Base-by-base conservation (phyloP, 1,284 basidiomycete genomes). In the Cutaneotrichosporon sp. region DNA sequence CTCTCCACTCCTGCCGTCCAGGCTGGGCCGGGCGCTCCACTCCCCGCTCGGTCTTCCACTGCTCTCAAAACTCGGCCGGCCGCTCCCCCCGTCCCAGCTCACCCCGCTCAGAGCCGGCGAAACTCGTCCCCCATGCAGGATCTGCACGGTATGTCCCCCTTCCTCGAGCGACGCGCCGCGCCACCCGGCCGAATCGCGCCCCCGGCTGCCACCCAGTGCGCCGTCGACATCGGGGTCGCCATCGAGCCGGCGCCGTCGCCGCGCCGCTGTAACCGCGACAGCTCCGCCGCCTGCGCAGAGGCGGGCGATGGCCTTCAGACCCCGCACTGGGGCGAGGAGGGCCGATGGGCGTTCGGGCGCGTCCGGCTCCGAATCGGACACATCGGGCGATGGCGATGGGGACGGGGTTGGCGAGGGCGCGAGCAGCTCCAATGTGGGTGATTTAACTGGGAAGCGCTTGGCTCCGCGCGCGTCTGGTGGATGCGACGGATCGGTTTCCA, bases 211-310 rank as follows among this genome's bases (percentile, higher is more conserved):
- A 4, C 37, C 33, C 34, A 49, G 37, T 17, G 10, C 37, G 16
- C 37, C 26, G 20, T 37, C 47, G 27, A 39, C 37, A 38, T 24
- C 37, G 14, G 47, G 47, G 19, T 49, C 37, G 19, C 46, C 41
- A 17, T 38, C 35, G 9, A 51, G 24, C 9, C 46, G 32, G 22
- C 49, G 27, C 42, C 33, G 34, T 24, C 51, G 31, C 19, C 33
- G 9, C 32, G 39, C 35, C 17, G 33, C 46, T 5, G 35, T 35
- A 14, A 27, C 14, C 33, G 44, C 33, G 12, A 45, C 35, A 12
- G 44, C 41, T 19, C 41, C 26, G 25, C 29, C 41, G 44, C 51
- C 55, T 20, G 52, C 55, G 37, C 55, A 54, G 3, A 57, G 47
- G 14, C 55, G 42, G 5, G 51, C 55, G 16, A 56, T 41, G 7